Conservation (phyloP, 2,329 filamentous ascomycete species). For the Ceratocystis eucalypticola region DNA sequence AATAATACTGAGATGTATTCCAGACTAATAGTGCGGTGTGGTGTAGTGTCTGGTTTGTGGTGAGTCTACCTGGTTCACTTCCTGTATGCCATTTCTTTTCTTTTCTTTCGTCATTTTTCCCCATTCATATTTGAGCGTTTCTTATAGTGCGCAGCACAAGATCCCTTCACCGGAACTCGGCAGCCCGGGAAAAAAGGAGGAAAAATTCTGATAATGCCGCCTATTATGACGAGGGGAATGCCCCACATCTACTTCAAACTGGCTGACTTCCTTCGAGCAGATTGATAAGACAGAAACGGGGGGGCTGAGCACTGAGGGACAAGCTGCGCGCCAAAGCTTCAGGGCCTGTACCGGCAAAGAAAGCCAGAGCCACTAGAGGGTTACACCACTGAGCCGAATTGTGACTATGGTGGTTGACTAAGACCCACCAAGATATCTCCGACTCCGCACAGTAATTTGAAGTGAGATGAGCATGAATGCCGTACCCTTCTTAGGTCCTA, state of each 20-base stretch:
- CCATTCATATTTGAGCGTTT: too few species aligned
- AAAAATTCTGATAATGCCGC: not conserved
- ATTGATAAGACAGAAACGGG: constrained; percentile 8
- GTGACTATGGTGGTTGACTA: not conserved
- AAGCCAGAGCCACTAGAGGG: not conserved
- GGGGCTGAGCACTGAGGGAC: not conserved
- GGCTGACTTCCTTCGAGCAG: constrained; percentile 3
- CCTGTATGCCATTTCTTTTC: not conserved
- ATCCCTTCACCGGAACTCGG: not conserved
- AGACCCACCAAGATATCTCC: not conserved
- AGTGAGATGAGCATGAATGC: not conserved
- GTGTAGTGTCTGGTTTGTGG: too few species aligned
- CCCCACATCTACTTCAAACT: not conserved
- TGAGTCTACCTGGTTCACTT: too few species aligned
- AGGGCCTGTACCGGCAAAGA: not conserved
- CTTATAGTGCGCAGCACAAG: too few species aligned
- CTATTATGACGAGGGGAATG: not conserved
- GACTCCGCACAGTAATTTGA: not conserved
- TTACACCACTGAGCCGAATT: not conserved
- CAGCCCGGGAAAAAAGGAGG: not conserved
- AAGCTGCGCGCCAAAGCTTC: not conserved
- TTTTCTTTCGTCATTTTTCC: not conserved
- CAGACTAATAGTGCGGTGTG: too few species aligned
- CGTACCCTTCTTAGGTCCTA: not conserved
- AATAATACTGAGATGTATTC: too few species aligned